Evolutionary conservation across 2,329 filamentous ascomycete genomes (phyloP).

Genomic region (Zymoseptoria crescenta): DNA sequence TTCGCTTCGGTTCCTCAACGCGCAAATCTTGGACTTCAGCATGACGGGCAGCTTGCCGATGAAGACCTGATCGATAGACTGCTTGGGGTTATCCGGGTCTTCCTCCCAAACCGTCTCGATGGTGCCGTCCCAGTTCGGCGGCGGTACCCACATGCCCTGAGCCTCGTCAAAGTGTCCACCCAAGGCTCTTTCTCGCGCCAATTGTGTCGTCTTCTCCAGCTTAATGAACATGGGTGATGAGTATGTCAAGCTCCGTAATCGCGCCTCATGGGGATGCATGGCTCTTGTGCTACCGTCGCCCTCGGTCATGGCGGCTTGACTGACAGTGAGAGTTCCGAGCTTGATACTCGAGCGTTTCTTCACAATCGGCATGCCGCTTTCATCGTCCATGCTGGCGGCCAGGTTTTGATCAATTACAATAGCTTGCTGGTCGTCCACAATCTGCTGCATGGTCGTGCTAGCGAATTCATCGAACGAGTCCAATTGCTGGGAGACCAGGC

Average conservation of each 20-base stretch:
- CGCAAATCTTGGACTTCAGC: conserved; percentile 95
- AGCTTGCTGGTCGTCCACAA: conserved; percentile 84
- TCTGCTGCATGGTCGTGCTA: conserved; percentile 84
- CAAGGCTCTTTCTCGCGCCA: conserved; percentile 69
- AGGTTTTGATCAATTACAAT: conserved; percentile 92
- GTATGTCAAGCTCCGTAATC: conserved; percentile 92
- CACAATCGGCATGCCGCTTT: conserved; percentile 62
- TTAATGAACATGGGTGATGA: conserved; percentile 83
- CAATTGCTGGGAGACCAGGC: conserved; percentile 92
- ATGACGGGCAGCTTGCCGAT: conserved; percentile 96
- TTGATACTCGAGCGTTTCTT: conserved; percentile 92
- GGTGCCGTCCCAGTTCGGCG: conserved; percentile 33
- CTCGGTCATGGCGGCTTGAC: conserved; percentile 84
- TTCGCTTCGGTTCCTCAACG: conserved; percentile 74
- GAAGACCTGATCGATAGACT: conserved; percentile 56
- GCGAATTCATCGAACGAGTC: conserved; percentile 99
- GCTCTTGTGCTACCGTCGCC: conserved; percentile 81
- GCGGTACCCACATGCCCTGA: conserved; percentile 37
- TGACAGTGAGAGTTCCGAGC: conserved; percentile 83
- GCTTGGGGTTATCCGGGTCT: conserved; percentile 23
- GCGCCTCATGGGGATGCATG: conserved; percentile 88
- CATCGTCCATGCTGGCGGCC: conserved; percentile 65
- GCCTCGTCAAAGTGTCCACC: conserved; percentile 58
- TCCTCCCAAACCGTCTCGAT: conserved; percentile 40
- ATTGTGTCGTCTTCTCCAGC: conserved; percentile 75